Base-by-base conservation (phyloP, 805 yeast genomes). In the Naumovozyma dairenensis region DNA sequence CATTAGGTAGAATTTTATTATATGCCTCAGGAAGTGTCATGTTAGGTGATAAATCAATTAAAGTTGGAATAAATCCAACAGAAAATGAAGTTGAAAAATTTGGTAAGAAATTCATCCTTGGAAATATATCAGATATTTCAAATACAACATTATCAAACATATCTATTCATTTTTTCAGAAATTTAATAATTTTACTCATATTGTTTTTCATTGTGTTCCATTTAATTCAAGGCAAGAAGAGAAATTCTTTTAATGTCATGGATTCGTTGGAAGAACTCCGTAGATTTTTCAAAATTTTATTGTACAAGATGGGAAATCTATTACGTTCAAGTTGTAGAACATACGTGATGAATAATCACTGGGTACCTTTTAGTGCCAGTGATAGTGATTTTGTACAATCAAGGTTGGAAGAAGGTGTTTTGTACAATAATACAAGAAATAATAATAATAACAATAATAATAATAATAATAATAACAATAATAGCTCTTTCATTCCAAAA, bases 1-100 rank as follows among this genome's bases (percentile, higher is more conserved):
- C 97, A 0, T 55, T 92, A 22, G 99, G 98, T 4, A 79, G 81
- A 49, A 85, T 87, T 18, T 53, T 92, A 4, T 55, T 89, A 9
- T 83, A 77, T 54, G 96, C 95, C 0, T 76, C 94, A 0, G 72
- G 87, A 12, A 77, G 75, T 42, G 66, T 83, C 5, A 21, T 32
- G 6, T 36, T 39, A 4, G 49, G 49, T 9, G 17, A 33, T n/a
- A 24, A 29, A 2, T 38, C 32, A 14, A 26, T 18, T 3, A 27
- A 31, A 3, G 54, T 55, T 3, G 63, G 62, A 4, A 40, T 57
- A 18, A 29, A 21, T 5, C 62, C 60, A 8, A 57, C 60, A 31
- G 19, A 38, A 13, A 35, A 39, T 14, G 40, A 41, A 15, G 33
- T 32, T 1, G 29, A 44, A 16, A 33, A 36, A 10, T 35, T 36